Conservation (phyloP, 164 flowering plant species). For the Kalanchoe fedtschenkoi region DNA sequence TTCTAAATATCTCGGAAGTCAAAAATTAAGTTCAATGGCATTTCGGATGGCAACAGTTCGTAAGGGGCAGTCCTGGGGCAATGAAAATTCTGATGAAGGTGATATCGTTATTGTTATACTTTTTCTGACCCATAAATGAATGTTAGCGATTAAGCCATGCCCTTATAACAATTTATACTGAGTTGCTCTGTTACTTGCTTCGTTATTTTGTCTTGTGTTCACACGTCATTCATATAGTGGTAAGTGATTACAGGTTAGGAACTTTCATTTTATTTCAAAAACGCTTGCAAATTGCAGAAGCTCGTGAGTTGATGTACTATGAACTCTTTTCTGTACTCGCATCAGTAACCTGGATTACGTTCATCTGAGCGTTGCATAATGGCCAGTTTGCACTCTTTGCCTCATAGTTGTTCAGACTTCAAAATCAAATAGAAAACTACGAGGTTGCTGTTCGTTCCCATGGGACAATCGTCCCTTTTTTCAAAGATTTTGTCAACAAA, state of each 20-base stretch:
- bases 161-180: background rate
- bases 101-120: background rate
- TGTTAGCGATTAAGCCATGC: background rate
- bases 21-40: conserved; percentile 54
- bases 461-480: no score
- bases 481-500: no score
- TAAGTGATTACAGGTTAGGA: background rate
- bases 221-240: background rate
- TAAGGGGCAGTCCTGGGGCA: conserved; percentile 50
- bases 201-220: background rate
- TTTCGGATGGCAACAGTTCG: conserved; percentile 68
- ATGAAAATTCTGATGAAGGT: conserved; percentile 91
- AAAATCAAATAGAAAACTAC: no score
- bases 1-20: conserved; percentile 52
- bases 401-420: no score
- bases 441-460: no score
- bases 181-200: background rate
- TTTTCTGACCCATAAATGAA: background rate
- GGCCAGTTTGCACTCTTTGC: no score
- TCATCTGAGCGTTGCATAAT: no score
- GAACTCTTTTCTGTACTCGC: no score
- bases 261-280: background rate
- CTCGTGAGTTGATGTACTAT: background rate
- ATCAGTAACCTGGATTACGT: background rate
- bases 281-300: background rate